Base-by-base conservation (phyloP, 441 rosid species). In the Jatropha multifida region DNA sequence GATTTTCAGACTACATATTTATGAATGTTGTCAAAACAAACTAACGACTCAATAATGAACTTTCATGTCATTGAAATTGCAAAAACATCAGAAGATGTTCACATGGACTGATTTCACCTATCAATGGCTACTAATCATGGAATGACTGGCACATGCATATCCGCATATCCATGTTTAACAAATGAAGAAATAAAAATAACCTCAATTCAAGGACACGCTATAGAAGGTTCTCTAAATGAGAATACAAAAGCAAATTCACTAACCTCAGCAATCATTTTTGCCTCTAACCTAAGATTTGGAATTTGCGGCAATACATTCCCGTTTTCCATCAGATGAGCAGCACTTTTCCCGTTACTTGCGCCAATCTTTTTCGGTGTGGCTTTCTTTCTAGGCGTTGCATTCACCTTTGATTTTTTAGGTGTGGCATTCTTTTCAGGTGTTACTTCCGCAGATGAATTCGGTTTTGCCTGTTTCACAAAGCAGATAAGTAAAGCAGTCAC, bases 241-340 rank as follows among this genome's bases (percentile, higher is more conserved):
- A 66, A 32, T 32, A 46, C 49, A 72, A 66, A 61, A 68, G 42
- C 49, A 64, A 23, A 58, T 67, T 73, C 14, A 76, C 83, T 68
- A 49, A 90, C 98, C 96, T 92, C 95, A 15, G 91, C 92, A 71
- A 77, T 83, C 81, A 89, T 68, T 78, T 90, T 93, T 37, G 91
- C 98, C 85, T 95, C 97, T 56, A 92, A 81, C 46, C 93, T 87
- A 76, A 95, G 82, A 85, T 92, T 90, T 26, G 97, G 94, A 51
- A 92, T 79, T 55, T 82, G 69, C 27, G 85, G 80, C 20, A 82
- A 75, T 52, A 76, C 74, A 68, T 73, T 79, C 37, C 68, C 80
- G 48, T 60, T 65, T 68, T 76, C 78, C 12, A 44, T 65, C 66
- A 49, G 65, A 76, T 80, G 79, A 72, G 59, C 74, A 65, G 80